phyloP scores from a whole-genome alignment of 2,329 filamentous ascomycete genomes.

The Neurospora crassa region DNA sequence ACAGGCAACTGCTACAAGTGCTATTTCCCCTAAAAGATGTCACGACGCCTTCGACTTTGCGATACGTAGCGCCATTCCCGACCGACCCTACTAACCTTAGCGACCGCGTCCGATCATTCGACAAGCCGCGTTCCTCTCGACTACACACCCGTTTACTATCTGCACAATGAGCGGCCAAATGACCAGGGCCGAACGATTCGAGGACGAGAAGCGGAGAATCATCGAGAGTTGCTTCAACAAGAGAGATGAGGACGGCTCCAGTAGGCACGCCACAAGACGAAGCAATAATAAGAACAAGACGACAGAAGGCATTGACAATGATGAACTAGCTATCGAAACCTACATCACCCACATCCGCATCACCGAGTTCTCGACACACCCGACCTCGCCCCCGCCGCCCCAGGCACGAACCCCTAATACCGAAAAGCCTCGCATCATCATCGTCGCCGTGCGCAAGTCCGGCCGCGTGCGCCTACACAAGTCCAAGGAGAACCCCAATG shows the following conservation, averaged over 20 bases:
- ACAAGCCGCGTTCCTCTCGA: conserved; percentile 1
- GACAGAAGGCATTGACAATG: background rate
- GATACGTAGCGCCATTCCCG: conserved; percentile 17
- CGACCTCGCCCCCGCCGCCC: conserved; percentile 75
- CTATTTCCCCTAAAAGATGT: conserved; percentile 5
- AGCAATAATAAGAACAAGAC: background rate
- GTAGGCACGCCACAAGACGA: conserved; percentile 39
- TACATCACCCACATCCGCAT: conserved; percentile 98
- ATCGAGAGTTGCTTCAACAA: conserved; percentile 92
- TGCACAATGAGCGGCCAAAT: conserved; percentile 26
- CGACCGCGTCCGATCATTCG: conserved; percentile 8
- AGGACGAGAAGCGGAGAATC: conserved; percentile 93
- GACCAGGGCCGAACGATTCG: conserved; percentile 69
- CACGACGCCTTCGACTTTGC: conserved; percentile 4
- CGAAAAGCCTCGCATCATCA: conserved; percentile 85
- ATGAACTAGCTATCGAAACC: conserved; percentile 62
- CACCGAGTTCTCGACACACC: conserved; percentile 74
- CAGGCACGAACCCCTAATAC: conserved; percentile 57
- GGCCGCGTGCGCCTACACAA: conserved; percentile 94
- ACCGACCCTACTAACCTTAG: background rate
- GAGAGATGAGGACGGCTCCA: conserved; percentile 74
- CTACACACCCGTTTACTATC: background rate
- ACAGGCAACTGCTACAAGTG: background rate
- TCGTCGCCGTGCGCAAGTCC: conserved; percentile 86
- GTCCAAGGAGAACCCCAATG: conserved; percentile 88